Percentiles rank a stretch among this genome's conserved stretches.
These are phyloP conservation scores for Suhomyces bokatorum DNA, from an alignment of 1,139 yeast species.

Conservation along the genomic window DNA sequence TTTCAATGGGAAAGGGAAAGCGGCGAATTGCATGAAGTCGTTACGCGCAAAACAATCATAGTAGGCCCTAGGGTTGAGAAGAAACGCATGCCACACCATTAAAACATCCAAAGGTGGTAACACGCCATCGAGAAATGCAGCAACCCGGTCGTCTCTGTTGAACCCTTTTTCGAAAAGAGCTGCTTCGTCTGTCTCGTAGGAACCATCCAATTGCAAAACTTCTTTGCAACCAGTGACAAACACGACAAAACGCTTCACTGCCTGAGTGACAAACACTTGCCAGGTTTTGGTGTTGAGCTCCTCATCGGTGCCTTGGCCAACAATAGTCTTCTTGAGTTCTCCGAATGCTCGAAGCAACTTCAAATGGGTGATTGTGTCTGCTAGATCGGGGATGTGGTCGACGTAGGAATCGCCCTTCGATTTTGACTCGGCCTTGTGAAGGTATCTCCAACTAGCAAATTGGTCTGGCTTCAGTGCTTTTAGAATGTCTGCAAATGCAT, in stretches of 20 bases:
- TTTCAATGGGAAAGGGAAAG: slow-evolving; percentile 30
- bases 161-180: slow-evolving; percentile 6
- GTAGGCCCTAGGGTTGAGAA: slow-evolving; percentile 29
- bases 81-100: slow-evolving; percentile 43
- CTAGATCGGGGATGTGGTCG: slow-evolving; percentile 13
- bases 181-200: slow-evolving; percentile 4
- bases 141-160: slow-evolving; percentile 1
- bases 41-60: slow-evolving; percentile 31
- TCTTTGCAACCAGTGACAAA: slow-evolving; percentile 26
- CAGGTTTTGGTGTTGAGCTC: slow-evolving; percentile 22
- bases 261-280: slow-evolving; percentile 31
- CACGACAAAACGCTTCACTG: slow-evolving; percentile 31
- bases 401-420: neutral
- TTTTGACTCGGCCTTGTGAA: neutral
- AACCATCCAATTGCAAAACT: neutral
- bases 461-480: slow-evolving; percentile 1
- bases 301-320: slow-evolving; percentile 7
- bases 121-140: slow-evolving; percentile 7
- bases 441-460: slow-evolving; percentile 3
- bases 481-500: slow-evolving; percentile 5
- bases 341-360: slow-evolving; percentile 32
- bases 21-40: slow-evolving; percentile 23
- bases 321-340: slow-evolving; percentile 21
- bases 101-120: slow-evolving; percentile 40
- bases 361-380: slow-evolving; percentile 28